Percentiles rank a stretch among this genome's conserved stretches.
These are phyloP conservation scores for Fusarium setosum DNA, from an alignment of 2,329 filamentous ascomycete species.

Conservation along the genomic window DNA sequence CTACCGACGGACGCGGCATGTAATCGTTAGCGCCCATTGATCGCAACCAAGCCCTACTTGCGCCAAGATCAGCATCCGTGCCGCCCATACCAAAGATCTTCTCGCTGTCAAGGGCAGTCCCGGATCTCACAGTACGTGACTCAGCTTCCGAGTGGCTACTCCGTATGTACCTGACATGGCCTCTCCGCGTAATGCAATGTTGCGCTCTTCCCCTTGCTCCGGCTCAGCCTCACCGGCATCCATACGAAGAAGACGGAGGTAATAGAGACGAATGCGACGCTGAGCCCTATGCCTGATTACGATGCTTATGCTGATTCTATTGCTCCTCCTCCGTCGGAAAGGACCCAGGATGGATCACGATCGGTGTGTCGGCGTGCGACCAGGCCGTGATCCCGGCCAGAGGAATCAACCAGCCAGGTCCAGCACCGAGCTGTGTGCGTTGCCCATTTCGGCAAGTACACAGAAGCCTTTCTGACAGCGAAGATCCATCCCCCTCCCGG, in stretches of 20 bases:
- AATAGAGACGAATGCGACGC: not conserved
- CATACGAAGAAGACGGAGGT: not conserved
- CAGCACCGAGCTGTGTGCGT: conserved; percentile 11
- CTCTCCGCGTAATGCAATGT: too few relatives aligned
- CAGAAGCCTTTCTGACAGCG: not conserved
- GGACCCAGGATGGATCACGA: not conserved
- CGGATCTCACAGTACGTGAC: conserved; percentile 27
- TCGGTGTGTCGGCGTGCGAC: not conserved
- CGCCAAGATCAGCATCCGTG: not conserved
- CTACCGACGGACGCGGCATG: too few relatives aligned
- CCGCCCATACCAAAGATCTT: conserved; percentile 2
- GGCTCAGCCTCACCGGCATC: conserved; percentile 18
- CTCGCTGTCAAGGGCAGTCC: conserved; percentile 14
- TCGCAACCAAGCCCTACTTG: not conserved
- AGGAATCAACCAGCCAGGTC: conserved; percentile 24
- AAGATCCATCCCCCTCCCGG: conserved; percentile 9
- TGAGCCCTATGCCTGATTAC: conserved; percentile 3
- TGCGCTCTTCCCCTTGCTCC: not conserved
- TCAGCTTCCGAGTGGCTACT: conserved; percentile 11
- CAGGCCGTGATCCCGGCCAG: conserved; percentile 18
- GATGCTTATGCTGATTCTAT: not conserved
- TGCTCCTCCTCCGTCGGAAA: not conserved
- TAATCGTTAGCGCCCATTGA: not conserved
- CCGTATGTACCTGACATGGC: not conserved
- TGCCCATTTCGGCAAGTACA: conserved; percentile 19